phyloP scores from a whole-genome alignment of 371 early-diverging fungal genomes.

The Rhizopus stolonifer region DNA sequence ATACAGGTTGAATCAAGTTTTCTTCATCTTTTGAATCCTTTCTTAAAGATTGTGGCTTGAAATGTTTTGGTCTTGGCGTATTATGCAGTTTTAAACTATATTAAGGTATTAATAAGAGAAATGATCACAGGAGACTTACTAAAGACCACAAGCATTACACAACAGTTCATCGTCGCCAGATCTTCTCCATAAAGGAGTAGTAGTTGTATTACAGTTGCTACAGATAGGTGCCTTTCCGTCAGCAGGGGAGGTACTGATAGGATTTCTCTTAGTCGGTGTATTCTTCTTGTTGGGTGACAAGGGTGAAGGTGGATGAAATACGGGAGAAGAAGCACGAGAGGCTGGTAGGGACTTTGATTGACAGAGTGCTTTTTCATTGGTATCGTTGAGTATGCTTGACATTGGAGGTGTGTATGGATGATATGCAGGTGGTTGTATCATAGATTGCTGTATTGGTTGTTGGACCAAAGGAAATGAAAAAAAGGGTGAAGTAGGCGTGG shows the following conservation, averaged over 20 bases:
- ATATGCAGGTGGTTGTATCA: neutral
- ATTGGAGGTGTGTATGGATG: neutral
- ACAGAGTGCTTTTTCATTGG: neutral
- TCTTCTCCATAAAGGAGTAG: constrained; percentile 95
- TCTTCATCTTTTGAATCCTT: constrained; percentile 30
- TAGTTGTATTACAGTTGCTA: constrained; percentile 85
- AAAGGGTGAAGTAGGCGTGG: constrained; percentile 19
- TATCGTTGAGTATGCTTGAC: neutral
- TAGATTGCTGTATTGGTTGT: neutral
- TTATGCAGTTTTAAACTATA: constrained; percentile 68
- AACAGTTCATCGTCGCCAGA: constrained; percentile 76
- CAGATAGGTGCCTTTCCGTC: constrained; percentile 51
- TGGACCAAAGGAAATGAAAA: constrained; percentile 1
- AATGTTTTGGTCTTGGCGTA: constrained; percentile 58
- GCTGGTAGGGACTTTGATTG: constrained; percentile 27
- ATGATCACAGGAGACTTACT: constrained; percentile 34
- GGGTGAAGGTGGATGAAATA: constrained; percentile 1
- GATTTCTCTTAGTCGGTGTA: constrained; percentile 5
- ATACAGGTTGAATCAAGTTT: constrained; percentile 47
- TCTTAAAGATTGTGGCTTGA: constrained; percentile 28
- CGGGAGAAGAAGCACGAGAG: constrained; percentile 15
- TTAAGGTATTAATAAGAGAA: neutral
- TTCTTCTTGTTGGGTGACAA: constrained; percentile 12
- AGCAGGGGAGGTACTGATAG: constrained; percentile 16
- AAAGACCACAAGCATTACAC: constrained; percentile 96